These are phyloP conservation scores for Saxophila tyrrhenica DNA, from an alignment of 495 filamentous ascomycete species.

Conservation along the genomic window DNA sequence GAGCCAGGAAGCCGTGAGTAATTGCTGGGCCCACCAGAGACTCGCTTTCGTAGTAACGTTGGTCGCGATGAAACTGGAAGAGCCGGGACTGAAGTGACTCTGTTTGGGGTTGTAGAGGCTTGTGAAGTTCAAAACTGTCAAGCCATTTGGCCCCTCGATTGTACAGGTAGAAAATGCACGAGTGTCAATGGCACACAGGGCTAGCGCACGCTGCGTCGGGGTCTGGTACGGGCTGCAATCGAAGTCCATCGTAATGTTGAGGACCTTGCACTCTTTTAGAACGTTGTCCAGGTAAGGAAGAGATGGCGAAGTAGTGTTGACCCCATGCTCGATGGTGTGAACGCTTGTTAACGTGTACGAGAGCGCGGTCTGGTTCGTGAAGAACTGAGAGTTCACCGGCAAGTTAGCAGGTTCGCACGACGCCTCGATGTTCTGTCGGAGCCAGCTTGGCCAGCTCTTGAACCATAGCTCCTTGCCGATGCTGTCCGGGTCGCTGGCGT, in stretches of 20 bases:
- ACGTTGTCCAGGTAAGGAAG: conserved; percentile 23
- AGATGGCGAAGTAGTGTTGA: conserved; percentile 12
- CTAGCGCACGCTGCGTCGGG: not conserved
- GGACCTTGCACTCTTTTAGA: conserved; percentile 22
- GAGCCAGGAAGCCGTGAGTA: conserved; percentile 15
- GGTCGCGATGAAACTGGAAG: conserved; percentile 1
- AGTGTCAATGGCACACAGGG: conserved; percentile 3
- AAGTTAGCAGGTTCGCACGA: conserved; percentile 22
- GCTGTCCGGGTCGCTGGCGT: conserved; percentile 21
- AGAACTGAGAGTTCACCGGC: conserved; percentile 22
- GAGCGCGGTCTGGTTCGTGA: conserved; percentile 25
- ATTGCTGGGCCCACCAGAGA: conserved; percentile 20
- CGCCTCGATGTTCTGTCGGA: conserved; percentile 19
- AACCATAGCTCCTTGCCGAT: conserved; percentile 20
- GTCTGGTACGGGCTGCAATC: conserved; percentile 2
- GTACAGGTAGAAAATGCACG: conserved; percentile 8
- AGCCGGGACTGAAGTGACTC: conserved; percentile 10
- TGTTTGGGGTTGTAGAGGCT: conserved; percentile 21
- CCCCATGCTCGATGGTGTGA: conserved; percentile 9
- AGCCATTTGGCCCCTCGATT: not conserved
- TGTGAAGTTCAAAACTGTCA: conserved; percentile 20
- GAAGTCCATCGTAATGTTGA: conserved; percentile 20
- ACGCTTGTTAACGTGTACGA: conserved; percentile 24
- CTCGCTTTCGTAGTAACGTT: conserved; percentile 10
- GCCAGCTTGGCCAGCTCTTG: conserved; percentile 23